Base-by-base conservation (phyloP, 2,329 filamentous ascomycete species). In the Westerdykella ornata region DNA sequence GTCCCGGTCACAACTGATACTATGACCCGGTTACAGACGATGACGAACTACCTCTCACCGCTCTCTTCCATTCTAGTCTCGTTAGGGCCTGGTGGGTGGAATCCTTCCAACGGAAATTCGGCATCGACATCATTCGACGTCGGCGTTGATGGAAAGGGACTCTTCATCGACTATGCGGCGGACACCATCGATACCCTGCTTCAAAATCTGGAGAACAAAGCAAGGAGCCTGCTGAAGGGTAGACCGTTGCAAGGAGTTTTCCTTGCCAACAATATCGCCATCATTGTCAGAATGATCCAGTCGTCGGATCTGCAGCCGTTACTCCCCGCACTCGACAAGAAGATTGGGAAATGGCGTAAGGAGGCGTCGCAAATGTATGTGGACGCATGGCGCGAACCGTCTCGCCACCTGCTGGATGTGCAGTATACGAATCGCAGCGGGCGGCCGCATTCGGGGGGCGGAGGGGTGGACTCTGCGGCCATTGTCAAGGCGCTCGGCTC, bases 21-120 rank as follows among this genome's bases (percentile, higher is more conserved):
- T 3, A 90, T 97, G 81, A 82, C 81, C 47, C 82, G 89, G 19
- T 72, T 98, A 13, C 84, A 92, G 54, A 83, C 83, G 12, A 85
- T 98, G 79, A 85, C 89, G 1, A 80, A 84, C 40, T 97, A 95
- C 65, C 74, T 94, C 16, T 78, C 82, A 5, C 88, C 92, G 1
- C 77, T 98, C 15, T 86, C 86, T 2, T 90, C 86, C 45, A 87
- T 98, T 52, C 82, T 98, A 73, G 82, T 92, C 19, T 95, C 89
- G 1, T 70, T 98, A 8, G 92, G 92, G 14, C 89, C 97, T 55
- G 88, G 89, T 1, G 90, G 90, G 28, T 98, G 92, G 92, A 71
- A 70, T 20, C 49, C 60, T 1, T 46, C 65, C 15, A 66, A 69
- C 8, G 68, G 73, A 32, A 71, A 75, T 8, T 76, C 77, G 9